These are phyloP conservation scores for Pouteria campechiana DNA, from an alignment of 179 eudicot genomes.

Conservation along the genomic window DNA sequence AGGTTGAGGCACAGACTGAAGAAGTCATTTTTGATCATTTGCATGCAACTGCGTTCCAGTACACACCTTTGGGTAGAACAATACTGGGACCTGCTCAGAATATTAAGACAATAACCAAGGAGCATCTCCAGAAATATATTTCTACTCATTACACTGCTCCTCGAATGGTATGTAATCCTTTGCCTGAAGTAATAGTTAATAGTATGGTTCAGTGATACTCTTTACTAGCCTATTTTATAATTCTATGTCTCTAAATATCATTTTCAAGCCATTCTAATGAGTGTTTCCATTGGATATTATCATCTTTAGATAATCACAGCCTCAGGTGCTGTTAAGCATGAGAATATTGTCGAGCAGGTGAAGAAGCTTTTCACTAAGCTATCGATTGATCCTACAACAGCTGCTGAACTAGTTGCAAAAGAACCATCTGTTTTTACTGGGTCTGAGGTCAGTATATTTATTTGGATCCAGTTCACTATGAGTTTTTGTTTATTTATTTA, in stretches of 20 bases:
- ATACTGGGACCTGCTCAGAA: constrained; percentile 41
- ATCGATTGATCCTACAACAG: constrained; percentile 37
- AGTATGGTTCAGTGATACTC: no score
- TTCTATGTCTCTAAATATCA: no score
- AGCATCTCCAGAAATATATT: constrained; percentile 32
- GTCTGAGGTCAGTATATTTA: constrained; percentile 49
- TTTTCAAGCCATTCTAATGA: no score
- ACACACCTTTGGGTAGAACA: constrained; percentile 35
- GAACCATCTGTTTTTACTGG: constrained; percentile 42
- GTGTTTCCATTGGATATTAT: no score
- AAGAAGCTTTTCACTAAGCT: constrained; percentile 24
- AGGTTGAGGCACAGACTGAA: constrained; percentile 39
- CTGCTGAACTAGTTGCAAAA: constrained; percentile 25
- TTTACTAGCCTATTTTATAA: no score
- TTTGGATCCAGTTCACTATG: no score
- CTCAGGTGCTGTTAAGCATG: constrained; percentile 40
- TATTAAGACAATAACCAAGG: constrained; percentile 25
- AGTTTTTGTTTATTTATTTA: no score
- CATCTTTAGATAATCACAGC: constrained; percentile 30
- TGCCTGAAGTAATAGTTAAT: no score
- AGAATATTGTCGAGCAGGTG: constrained; percentile 30
- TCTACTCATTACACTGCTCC: constrained; percentile 38
- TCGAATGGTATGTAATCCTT: constrained; percentile 42
- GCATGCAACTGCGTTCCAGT: constrained; percentile 44
- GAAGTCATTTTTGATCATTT: constrained; percentile 44